A percentile compares a stretch with the other conserved stretches of the same genome.
Conservation (phyloP, 1,284 basidiomycete species). For the Leccinum variabile region DNA sequence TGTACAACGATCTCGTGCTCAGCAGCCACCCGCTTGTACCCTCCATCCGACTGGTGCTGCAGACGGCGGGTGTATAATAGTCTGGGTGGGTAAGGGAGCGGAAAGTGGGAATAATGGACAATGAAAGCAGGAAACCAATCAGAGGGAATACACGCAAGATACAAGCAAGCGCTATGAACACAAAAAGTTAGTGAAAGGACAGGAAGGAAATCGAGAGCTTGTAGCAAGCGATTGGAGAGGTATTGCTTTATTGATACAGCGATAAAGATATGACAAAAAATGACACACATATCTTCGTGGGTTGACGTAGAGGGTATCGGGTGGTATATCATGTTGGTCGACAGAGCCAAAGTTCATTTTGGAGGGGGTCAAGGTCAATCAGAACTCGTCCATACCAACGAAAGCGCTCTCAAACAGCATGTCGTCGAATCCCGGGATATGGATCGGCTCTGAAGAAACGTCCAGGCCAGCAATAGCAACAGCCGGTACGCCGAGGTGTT, state of each 20-base stretch:
- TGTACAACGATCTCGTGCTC: no score
- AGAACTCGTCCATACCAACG: no score
- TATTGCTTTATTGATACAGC: conserved; percentile 14
- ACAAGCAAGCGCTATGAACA: conserved; percentile 5
- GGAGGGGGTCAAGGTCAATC: no score
- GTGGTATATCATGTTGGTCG: conserved; percentile 1
- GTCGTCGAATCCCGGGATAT: no score
- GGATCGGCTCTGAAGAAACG: no score
- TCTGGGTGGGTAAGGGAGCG: neutral
- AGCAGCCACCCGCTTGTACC: no score
- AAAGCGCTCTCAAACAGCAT: no score
- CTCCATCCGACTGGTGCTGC: no score
- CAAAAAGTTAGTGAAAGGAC: neutral
- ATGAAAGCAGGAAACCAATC: neutral
- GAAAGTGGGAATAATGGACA: neutral
- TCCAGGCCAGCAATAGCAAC: no score
- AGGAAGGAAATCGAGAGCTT: neutral
- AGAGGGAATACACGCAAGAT: neutral
- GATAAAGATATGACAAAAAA: neutral
- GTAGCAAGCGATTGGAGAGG: neutral
- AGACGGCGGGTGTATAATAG: neutral
- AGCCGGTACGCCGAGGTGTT: no score
- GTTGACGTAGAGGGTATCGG: conserved; percentile 5
- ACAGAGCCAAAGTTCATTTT: conserved; percentile 13
- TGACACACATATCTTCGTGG: neutral